phyloP scores from a whole-genome alignment of 73 alveolate species.

The Breviolum minutum region DNA sequence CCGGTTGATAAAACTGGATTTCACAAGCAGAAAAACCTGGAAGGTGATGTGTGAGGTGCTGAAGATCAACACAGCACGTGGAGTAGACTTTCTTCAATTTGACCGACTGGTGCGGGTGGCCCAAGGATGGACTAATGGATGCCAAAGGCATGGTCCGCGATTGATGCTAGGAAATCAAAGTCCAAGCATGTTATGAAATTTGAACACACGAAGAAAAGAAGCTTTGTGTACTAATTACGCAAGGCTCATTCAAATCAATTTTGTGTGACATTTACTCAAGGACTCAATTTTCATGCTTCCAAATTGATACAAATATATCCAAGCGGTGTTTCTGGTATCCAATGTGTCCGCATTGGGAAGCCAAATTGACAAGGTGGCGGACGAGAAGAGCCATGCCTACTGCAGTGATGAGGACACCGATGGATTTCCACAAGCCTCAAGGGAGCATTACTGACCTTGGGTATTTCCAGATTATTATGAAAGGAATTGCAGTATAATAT shows the following conservation, averaged over 20 bases:
- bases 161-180: no score
- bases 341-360: not conserved
- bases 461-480: not conserved
- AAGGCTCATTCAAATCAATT: not conserved
- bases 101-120: constrained; percentile 34
- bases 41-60: constrained; percentile 87
- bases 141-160: no score
- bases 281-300: not conserved
- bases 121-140: not conserved
- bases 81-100: constrained; percentile 23
- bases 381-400: constrained; percentile 62
- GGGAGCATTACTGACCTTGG: not conserved
- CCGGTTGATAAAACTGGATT: not conserved
- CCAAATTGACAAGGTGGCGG: constrained; percentile 10
- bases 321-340: no score
- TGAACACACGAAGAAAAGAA: not conserved
- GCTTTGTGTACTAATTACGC: no score
- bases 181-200: not conserved
- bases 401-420: constrained; percentile 48
- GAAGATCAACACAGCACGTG: not conserved
- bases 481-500: not conserved
- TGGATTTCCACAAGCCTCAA: not conserved
- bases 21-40: not conserved
- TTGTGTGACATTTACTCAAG: not conserved
- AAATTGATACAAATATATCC: no score